Base-by-base conservation (phyloP, 305 asterid species). In the Fraxinus dipetala region DNA sequence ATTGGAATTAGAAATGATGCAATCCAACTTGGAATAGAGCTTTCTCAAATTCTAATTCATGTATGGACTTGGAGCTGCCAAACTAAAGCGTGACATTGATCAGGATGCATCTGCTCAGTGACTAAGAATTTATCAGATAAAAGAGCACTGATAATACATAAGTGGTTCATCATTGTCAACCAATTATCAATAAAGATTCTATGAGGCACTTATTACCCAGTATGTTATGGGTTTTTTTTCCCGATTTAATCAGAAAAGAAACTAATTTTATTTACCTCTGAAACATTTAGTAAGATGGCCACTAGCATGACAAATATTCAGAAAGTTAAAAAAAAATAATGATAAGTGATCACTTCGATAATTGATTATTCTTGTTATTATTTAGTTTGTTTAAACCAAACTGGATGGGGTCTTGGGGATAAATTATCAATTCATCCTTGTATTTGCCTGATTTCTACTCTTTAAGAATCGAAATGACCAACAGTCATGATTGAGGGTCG, bases 21-120 rank as follows among this genome's bases (percentile, higher is more conserved):
- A 16, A 32, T 32, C 24, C 14, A 32, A 31, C 9, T 32, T 72
- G 76, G 61, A 74, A 26, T 22, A n/a, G 28, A 26, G 40, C 61
- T 34, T 63, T 43, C 32, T 69, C 18, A 36, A 26, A 36, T 70
- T 78, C 5, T 77, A 18, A 8, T 24, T 5, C 72, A 36, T 80
- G 38, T 61, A n/a, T 79, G 20, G 51, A 40, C 43, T 82, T 77
- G 85, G 56, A 22, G n/a, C 35, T 70, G 32, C 84, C 54, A 75
- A 31, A 28, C 31, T 4, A 34, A 76, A 75, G 30, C 43, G 63
- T 51, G 30, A 9, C 13, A 72, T 61, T 13, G n/a, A 59, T 75
- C 78, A n/a, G 63, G 51, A 32, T 59, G 14, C 72, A 70, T 36
- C 40, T 28, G 35, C 78, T 32, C 75, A 30, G 11, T 26, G n/a